A percentile compares a stretch with the other conserved stretches of the same genome.
Conservation (phyloP, 169 alveolate species). For the Cryptosporidium andersoni region DNA sequence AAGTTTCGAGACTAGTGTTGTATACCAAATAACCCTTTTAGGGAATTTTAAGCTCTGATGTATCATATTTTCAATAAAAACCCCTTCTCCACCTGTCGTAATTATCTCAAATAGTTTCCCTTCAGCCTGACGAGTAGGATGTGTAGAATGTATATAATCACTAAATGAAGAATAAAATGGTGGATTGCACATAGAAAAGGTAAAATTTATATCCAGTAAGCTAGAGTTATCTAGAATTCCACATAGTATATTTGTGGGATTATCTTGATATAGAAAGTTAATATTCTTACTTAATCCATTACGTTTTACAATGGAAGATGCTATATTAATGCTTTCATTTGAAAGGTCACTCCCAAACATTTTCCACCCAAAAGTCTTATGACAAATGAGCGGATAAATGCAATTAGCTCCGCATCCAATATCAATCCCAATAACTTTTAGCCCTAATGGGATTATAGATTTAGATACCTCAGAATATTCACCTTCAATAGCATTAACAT, state of each 20-base stretch:
- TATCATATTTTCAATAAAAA: conserved; percentile 66
- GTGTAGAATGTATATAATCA: conserved; percentile 6
- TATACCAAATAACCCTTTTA: conserved; percentile 73
- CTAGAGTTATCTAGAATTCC: conserved; percentile 58
- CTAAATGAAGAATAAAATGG: conserved; percentile 68
- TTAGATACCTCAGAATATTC: background rate
- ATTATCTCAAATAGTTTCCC: conserved; percentile 68
- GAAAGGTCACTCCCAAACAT: conserved; percentile 76
- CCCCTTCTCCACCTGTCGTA: conserved; percentile 75
- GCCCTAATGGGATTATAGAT: conserved; percentile 68
- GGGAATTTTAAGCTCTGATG: conserved; percentile 61
- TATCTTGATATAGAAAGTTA: conserved; percentile 58
- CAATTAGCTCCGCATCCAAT: conserved; percentile 79
- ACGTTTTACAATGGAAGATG: conserved; percentile 41
- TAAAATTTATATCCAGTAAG: conserved; percentile 12
- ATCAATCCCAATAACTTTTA: conserved; percentile 70
- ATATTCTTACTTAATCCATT: conserved; percentile 51
- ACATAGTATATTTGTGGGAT: conserved; percentile 22
- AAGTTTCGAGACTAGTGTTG: conserved; percentile 74
- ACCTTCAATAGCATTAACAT: background rate
- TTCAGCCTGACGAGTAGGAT: conserved; percentile 62
- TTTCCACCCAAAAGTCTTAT: conserved; percentile 72
- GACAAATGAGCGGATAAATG: conserved; percentile 73
- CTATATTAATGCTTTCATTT: conserved; percentile 58
- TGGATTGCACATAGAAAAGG: conserved; percentile 76